These are phyloP conservation scores for Solanum habrochaites DNA, from an alignment of 257 asterid species.

Conservation along the genomic window DNA sequence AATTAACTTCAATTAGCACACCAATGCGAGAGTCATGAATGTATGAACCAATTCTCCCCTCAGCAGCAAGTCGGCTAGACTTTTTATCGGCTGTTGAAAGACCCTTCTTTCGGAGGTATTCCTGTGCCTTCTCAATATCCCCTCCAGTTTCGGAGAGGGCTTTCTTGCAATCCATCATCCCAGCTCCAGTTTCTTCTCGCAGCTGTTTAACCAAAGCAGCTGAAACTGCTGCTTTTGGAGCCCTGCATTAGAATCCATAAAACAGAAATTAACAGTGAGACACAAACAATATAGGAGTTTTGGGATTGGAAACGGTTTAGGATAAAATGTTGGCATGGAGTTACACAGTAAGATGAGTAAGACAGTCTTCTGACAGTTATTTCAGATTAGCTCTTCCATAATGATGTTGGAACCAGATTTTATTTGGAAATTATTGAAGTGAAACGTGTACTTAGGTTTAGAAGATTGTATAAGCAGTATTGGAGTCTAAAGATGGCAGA, in stretches of 20 bases:
- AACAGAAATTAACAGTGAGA: not conserved
- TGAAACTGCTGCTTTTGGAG: slow-evolving; percentile 45
- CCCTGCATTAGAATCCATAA: slow-evolving; percentile 24
- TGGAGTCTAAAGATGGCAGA: not conserved
- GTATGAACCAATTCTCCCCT: slow-evolving; percentile 87
- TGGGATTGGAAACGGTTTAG: not conserved
- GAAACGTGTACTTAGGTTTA: not conserved
- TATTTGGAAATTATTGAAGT: not conserved
- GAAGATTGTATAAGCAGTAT: not conserved
- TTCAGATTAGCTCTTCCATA: not conserved
- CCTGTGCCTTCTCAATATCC: slow-evolving; percentile 85
- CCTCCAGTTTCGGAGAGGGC: slow-evolving; percentile 88
- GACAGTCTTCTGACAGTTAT: not conserved
- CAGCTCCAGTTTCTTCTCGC: slow-evolving; percentile 96
- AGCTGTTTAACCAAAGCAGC: slow-evolving; percentile 79
- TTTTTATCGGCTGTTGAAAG: slow-evolving; percentile 91
- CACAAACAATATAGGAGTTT: not conserved
- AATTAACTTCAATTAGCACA: slow-evolving; percentile 85
- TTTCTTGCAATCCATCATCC: slow-evolving; percentile 99
- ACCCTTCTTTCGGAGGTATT: slow-evolving; percentile 84
- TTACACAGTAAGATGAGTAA: not conserved
- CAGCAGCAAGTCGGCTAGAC: slow-evolving; percentile 90
- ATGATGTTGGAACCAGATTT: not conserved
- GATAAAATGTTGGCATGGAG: not conserved
- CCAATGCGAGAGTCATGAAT: slow-evolving; percentile 95